phyloP scores from a whole-genome alignment of 202 grass and related monocot genomes.

The Schoenoplectus tabernaemontani region DNA sequence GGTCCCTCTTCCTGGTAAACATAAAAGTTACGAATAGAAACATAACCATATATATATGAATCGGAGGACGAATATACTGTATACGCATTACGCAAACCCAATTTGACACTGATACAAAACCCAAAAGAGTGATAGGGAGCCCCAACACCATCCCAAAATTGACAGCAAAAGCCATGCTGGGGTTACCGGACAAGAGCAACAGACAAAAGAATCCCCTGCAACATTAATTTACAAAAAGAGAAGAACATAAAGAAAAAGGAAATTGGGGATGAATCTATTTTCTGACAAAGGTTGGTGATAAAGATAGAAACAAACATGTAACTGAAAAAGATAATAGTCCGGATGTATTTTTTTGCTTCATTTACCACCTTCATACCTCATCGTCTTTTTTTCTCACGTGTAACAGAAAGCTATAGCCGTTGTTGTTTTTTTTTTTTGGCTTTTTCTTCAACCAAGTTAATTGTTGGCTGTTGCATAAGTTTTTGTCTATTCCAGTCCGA shows the following conservation, averaged over 20 bases:
- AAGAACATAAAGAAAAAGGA: not conserved
- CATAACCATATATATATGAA: not conserved
- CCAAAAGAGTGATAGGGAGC: not conserved
- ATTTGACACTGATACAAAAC: slow-evolving; percentile 5
- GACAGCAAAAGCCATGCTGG: not conserved
- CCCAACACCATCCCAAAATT: not conserved
- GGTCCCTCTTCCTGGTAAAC: not conserved
- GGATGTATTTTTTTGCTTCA: not conserved
- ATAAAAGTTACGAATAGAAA: not conserved
- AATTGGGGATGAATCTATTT: not conserved
- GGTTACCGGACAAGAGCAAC: not conserved
- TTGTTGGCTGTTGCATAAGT: no score
- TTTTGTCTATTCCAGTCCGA: no score
- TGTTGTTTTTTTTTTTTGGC: not conserved
- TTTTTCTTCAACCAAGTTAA: not conserved
- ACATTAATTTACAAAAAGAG: slow-evolving; percentile 13
- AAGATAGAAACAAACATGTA: slow-evolving; percentile 20
- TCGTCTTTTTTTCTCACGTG: not conserved
- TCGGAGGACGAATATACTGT: not conserved
- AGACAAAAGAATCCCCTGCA: not conserved
- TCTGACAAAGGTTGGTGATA: slow-evolving; percentile 13
- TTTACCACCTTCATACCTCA: not conserved
- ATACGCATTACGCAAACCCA: not conserved
- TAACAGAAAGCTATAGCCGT: not conserved
- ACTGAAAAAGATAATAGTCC: slow-evolving; percentile 3